Evolutionary conservation across 164 flowering plant genomes (phyloP), one percentile per base, ranked within the genome.

Genomic region (Macadamia tetraphylla): DNA sequence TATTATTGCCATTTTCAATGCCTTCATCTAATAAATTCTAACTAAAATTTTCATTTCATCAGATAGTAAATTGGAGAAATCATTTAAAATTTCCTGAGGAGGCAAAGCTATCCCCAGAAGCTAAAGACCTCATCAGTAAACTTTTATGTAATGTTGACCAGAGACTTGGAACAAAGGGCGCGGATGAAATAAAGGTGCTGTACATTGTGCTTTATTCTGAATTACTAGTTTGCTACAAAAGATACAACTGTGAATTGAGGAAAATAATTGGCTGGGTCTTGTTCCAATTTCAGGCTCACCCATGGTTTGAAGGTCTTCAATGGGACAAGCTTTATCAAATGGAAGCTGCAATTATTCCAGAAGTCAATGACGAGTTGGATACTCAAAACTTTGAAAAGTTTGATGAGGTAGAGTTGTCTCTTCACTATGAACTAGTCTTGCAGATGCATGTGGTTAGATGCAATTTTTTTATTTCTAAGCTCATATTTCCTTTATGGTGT

Each of bases 351-450:
- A 89, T 91, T 72, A 74, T 84, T 73, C 97, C 94, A 65, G 92
- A 85, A 74, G 96, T 88, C 68, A 88, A 84, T 59, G 88, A 87
- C 71, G 93, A 90, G 59, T 73, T 90, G 73, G 96, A 90, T 70
- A 90, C 96, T 57, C 96, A 90, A 71, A 90, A 90, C 75, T 90
- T 90, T 81, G 92, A 88, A 62, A 90, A 88, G 78, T 88, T 88
- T 67, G 96, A 90, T 17, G 91, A 53, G 57, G 57, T 53, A 53
- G 3, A 53, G 6, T 86, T 86, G 87, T 86, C 81, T 68, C 29
- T 56, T 18, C 46, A 46, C 9, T 15, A 11, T 1, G 59, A 31
- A 12, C 29, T 14, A 40, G 23, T 62, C 55, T 67, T 17, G 31
- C 58, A n/a, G 31, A 53, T 60, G 29, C 40, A 6, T 6, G 11